Conservation (phyloP, 345 rosid genomes). For the Gossypium raimondii region DNA sequence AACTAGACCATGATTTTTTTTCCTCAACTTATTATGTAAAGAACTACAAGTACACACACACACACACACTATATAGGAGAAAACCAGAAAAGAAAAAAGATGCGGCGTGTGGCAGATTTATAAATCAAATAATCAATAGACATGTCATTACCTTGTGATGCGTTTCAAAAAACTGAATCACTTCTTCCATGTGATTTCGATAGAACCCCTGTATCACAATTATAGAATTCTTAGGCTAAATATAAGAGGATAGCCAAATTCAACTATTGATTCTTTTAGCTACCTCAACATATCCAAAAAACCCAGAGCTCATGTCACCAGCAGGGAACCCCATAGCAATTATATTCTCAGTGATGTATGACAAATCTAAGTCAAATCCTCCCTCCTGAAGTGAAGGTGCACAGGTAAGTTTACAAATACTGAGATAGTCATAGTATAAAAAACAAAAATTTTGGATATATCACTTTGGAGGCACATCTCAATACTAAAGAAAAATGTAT, state of each 20-base stretch:
- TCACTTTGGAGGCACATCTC: background rate
- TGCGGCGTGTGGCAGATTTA: background rate
- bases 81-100: background rate
- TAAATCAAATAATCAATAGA: background rate
- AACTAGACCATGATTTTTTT: background rate
- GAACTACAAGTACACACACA: background rate
- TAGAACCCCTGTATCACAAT: conserved; percentile 65
- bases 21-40: background rate
- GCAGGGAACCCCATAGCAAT: conserved; percentile 96
- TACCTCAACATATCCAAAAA: conserved; percentile 83
- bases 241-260: background rate
- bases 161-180: conserved; percentile 77
- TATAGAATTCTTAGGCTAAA: conserved; percentile 16
- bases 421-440: background rate
- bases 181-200: conserved; percentile 92
- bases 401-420: background rate
- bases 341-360: conserved; percentile 75
- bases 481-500: background rate
- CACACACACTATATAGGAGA: background rate
- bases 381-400: conserved; percentile 48
- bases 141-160: conserved; percentile 64
- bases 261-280: conserved; percentile 17
- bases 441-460: background rate
- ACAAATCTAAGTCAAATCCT: conserved; percentile 81
- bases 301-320: conserved; percentile 87